Conservation (phyloP, 305 asterid species). For the Euphrasia arctica region DNA sequence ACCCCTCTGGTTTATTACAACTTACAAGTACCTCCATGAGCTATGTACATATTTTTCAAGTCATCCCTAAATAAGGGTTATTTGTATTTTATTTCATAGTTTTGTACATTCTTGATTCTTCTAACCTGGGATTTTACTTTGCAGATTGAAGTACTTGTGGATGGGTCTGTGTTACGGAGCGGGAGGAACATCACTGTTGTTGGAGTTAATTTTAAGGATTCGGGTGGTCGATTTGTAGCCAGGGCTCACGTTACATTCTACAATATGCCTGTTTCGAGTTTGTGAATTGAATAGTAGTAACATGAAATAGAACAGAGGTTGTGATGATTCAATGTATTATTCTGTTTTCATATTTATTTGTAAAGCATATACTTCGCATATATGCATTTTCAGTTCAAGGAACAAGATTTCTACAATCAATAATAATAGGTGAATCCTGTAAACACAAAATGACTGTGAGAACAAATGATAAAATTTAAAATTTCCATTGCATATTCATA, state of each 20-base stretch:
- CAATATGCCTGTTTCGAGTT: constrained; percentile 58
- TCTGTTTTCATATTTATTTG: too few relatives aligned
- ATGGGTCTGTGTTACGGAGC: constrained; percentile 60
- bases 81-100: neutral
- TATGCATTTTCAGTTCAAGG: too few relatives aligned
- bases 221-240: constrained; percentile 48
- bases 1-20: neutral
- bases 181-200: constrained; percentile 74
- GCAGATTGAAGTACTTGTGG: constrained; percentile 57
- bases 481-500: too few relatives aligned
- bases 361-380: too few relatives aligned
- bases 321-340: too few relatives aligned
- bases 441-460: too few relatives aligned
- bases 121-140: constrained; percentile 15
- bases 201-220: constrained; percentile 53
- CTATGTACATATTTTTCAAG: too few relatives aligned
- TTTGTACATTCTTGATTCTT: neutral
- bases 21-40: neutral
- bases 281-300: constrained; percentile 32
- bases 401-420: too few relatives aligned
- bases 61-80: neutral
- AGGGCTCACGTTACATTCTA: constrained; percentile 67
- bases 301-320: too few relatives aligned
- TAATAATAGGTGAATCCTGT: too few relatives aligned
- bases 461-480: too few relatives aligned